phyloP scores from a whole-genome alignment of 228 moss, liverwort and hornwort genomes.

The Sphagnum magellanicum region DNA sequence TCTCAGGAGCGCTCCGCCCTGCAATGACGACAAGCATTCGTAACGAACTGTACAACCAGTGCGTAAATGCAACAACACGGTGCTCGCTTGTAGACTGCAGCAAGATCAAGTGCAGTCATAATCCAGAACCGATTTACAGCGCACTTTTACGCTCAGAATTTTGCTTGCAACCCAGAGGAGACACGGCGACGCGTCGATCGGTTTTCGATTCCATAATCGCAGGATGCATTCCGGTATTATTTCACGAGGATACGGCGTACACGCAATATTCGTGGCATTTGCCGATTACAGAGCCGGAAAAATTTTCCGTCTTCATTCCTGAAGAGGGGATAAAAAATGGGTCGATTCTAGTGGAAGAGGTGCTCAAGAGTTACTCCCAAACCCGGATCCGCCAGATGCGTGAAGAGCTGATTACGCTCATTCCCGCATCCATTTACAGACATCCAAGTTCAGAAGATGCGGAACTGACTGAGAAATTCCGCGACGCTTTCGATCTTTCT shows the following conservation, averaged over 20 bases:
- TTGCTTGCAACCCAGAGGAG: conserved; percentile 74
- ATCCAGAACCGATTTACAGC: conserved; percentile 59
- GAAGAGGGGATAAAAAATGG: conserved; percentile 50
- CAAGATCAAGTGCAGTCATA: conserved; percentile 67
- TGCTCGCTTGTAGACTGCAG: conserved; percentile 60
- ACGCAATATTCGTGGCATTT: conserved; percentile 74
- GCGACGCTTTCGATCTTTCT: conserved; percentile 31
- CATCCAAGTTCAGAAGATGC: conserved; percentile 15
- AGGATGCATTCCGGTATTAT: conserved; percentile 83
- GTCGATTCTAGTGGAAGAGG: conserved; percentile 26
- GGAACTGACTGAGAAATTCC: conserved; percentile 2
- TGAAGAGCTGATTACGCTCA: conserved; percentile 38
- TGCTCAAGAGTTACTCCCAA: conserved; percentile 29
- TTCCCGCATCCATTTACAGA: conserved; percentile 49
- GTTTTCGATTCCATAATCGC: conserved; percentile 77
- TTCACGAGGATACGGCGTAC: conserved; percentile 55
- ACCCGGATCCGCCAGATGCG: conserved; percentile 42
- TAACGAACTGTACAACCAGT: conserved; percentile 47
- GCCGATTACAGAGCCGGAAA: conserved; percentile 31
- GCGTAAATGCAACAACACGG: conserved; percentile 33
- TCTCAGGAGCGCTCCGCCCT: conserved; percentile 66
- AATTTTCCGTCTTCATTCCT: conserved; percentile 64
- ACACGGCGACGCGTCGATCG: conserved; percentile 63
- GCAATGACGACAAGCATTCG: conserved; percentile 32
- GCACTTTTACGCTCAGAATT: conserved; percentile 53